These are phyloP conservation scores for Citrullus amarus DNA, from an alignment of 306 rosid species.

Conservation along the genomic window DNA sequence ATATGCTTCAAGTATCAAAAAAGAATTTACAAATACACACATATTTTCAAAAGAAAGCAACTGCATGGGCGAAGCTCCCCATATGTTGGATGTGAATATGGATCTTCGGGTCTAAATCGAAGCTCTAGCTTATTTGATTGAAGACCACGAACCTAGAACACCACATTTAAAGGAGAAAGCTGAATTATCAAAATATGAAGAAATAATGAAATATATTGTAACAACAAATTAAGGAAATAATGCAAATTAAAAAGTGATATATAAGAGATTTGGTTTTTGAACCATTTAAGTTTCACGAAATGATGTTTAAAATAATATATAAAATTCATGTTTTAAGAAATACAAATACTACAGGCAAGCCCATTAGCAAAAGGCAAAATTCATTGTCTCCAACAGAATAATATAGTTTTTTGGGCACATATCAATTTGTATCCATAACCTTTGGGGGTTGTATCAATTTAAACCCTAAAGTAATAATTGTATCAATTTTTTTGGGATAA, in stretches of 20 bases:
- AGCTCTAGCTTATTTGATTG: conserved; percentile 61
- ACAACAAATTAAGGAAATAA: not conserved
- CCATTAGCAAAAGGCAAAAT: not conserved
- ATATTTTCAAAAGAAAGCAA: conserved; percentile 55
- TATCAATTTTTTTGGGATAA: too few species aligned
- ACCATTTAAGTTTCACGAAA: not conserved
- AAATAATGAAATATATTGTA: not conserved
- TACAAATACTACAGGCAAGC: not conserved
- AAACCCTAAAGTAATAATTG: too few species aligned
- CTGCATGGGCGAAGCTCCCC: conserved; percentile 67
- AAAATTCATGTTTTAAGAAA: not conserved
- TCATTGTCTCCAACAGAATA: not conserved
- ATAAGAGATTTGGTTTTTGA: not conserved
- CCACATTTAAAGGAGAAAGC: not conserved
- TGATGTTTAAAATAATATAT: not conserved
- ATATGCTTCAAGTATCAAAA: conserved; percentile 9
- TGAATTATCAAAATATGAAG: not conserved
- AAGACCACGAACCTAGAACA: conserved; percentile 45
- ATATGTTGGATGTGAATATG: conserved; percentile 71
- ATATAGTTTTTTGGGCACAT: not conserved
- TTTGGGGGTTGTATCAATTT: too few species aligned
- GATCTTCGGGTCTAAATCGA: conserved; percentile 71
- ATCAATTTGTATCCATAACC: too few species aligned
- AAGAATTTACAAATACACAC: conserved; percentile 5
- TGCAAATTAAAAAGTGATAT: not conserved